Evolutionary conservation across 345 rosid species (phyloP), one percentile per base, ranked within the genome.

Genomic region (Kandelia obovata): DNA sequence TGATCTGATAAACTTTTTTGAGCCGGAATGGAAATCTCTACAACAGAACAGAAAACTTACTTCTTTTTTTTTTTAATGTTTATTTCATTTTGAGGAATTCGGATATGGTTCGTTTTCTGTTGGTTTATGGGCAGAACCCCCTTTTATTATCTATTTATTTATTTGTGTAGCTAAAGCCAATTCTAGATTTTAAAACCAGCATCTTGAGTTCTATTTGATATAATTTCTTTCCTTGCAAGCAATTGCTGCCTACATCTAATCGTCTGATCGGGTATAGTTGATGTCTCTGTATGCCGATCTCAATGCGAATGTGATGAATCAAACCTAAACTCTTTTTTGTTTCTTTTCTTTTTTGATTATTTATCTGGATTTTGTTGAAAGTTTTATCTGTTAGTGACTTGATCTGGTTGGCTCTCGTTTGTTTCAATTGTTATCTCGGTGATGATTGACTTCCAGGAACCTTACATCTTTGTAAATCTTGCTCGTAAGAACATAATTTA

Each of bases 1-100:
- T 67, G 89, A 83, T 86, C 85, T 77, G 84, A 83, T 76, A 64
- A 76, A 64, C 2, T 11, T 43, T 13, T 67, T 55, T 52, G 70
- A 62, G 55, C 64, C 23, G 46, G 65, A 68, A 27, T 69, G 23
- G n/a, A 15, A 16, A 34, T 64, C 49, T 43, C 17, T 43, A 43
- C 49, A 43, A 0, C 47, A 39, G 0, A 39, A 43, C 16, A 43
- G 49, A 13, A 43, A 43, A 43, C 17, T 43, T 13, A 43, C 17
- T 13, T 11, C 1, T 1, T 34, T 34, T 34, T 7, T 6, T 7
- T 3, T 43, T 43, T 39, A 0, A 39, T 39, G 19, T 58, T 16
- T 49, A 31, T 65, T 60, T 39, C 15, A 2, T 39, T 39, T 39
- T 39, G 37, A 34, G 9, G 37, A 34, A 34, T 34, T 34, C 37